Evolutionary conservation across 1,284 basidiomycete genomes (phyloP), one percentile per base, ranked within the genome.

Genomic region (Termitomyces sp.): DNA sequence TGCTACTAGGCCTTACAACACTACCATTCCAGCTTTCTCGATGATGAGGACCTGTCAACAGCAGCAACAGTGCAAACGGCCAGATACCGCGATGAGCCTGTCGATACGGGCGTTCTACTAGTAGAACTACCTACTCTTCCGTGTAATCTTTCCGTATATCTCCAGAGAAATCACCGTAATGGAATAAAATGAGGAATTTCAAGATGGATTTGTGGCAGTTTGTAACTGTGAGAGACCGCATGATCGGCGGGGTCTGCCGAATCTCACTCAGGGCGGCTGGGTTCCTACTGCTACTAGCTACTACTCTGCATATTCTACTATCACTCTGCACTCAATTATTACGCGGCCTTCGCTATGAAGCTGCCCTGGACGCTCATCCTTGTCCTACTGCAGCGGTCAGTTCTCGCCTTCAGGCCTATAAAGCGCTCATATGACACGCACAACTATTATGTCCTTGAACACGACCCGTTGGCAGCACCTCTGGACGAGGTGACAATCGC

Each of bases 371-470:
- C 70, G 19, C 65, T 75, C 56, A 15, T 73, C 58, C 60, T 68
- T n/a, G 59, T 65, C 51, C 62, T 78, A 12, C 58, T 74, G n/a
- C 65, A 62, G 40, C 68, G 57, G 47, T 60, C 60, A 52, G 64
- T 61, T 40, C 61, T 63, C 52, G 64, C 62, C 42, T 62, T 72
- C 15, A 60, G 61, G 17, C 79, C 78, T 39, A 64, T 71, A 58
- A 80, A 73, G 64, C 78, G 78, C 46, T 71, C 73, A 42, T 95
- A 98, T 70, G 71, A 79, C 61, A 86, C 89, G 7, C 90, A 98
- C 71, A 79, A 89, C 63, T 99, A 99, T 75, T 96, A 95, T 74
- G 88, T 93, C 57, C 70, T 96, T 26, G 87, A 94, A 68, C 82
- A 92, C 67, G 72, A 80, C 62, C 81, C 88, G 49, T 65, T 66